phyloP scores from a whole-genome alignment of 129 eudicot genomes.

The Flaveria trinervia region DNA sequence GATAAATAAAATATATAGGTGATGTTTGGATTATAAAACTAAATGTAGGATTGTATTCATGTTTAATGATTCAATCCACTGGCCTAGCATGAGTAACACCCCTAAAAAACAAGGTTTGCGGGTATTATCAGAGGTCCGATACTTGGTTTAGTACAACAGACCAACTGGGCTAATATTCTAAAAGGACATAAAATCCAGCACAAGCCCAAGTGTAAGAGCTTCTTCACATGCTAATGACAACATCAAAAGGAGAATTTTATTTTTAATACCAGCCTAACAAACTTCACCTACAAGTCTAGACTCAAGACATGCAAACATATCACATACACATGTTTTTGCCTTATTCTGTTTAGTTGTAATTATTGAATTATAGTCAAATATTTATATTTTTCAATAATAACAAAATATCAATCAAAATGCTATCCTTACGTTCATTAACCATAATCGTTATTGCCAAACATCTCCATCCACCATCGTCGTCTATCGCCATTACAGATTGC shows the following conservation, averaged over 20 bases:
- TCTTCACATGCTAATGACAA: constrained; percentile 15
- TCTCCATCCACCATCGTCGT: not conserved
- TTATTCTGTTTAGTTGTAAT: not conserved
- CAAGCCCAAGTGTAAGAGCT: not conserved
- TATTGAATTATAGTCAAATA: not conserved
- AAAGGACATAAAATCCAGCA: constrained; percentile 10
- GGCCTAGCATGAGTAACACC: no score
- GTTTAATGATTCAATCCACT: no score
- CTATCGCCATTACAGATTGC: not conserved
- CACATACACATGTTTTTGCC: not conserved
- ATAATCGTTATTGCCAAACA: no score
- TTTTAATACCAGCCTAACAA: not conserved
- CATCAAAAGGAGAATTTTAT: not conserved
- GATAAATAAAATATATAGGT: no score
- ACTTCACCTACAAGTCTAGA: constrained; percentile 10
- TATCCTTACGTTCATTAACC: no score
- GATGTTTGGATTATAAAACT: no score
- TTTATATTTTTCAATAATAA: not conserved
- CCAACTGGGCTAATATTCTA: not conserved
- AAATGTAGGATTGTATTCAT: no score
- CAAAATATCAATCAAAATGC: not conserved
- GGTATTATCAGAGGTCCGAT: no score
- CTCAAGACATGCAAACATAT: not conserved
- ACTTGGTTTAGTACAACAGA: no score
- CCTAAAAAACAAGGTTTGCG: no score